These are phyloP conservation scores for Psidium guajava DNA, from an alignment of 345 rosid species.

Conservation along the genomic window DNA sequence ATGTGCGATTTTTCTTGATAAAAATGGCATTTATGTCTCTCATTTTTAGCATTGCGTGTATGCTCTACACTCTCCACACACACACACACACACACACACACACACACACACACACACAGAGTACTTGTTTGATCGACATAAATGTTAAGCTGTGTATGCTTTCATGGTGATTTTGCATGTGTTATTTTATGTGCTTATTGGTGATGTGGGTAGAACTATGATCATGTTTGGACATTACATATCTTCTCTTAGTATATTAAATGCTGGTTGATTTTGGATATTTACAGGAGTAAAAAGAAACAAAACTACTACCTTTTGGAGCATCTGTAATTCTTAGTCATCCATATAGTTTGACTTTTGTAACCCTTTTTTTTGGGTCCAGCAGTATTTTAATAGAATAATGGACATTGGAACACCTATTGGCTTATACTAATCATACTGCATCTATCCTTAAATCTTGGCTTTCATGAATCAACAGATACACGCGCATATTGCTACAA, in stretches of 20 bases:
- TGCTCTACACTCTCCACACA: not conserved
- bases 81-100: not conserved
- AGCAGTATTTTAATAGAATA: not conserved
- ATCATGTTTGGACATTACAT: not conserved
- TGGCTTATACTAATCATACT: not conserved
- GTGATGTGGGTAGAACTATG: not conserved
- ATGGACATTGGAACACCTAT: not conserved
- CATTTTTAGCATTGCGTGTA: not conserved
- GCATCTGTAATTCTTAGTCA: not conserved
- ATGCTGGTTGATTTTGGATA: not conserved
- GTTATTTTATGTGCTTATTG: not conserved
- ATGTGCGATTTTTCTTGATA: not conserved
- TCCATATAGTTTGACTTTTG: not conserved
- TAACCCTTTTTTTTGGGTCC: not conserved
- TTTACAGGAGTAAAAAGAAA: not conserved
- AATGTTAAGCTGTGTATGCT: not conserved
- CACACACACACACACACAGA: not conserved
- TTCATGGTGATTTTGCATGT: not conserved
- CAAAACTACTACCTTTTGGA: not conserved
- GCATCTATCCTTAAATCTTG: not conserved
- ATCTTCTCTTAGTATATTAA: not conserved
- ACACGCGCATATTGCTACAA: not conserved
- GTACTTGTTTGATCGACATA: not conserved
- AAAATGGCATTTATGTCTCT: not conserved
- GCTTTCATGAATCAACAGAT: not conserved